Evolutionary conservation across 768 basidiomycete genomes (phyloP), one percentile per base, ranked within the genome.

Genomic region (Hebeloma cylindrosporum): DNA sequence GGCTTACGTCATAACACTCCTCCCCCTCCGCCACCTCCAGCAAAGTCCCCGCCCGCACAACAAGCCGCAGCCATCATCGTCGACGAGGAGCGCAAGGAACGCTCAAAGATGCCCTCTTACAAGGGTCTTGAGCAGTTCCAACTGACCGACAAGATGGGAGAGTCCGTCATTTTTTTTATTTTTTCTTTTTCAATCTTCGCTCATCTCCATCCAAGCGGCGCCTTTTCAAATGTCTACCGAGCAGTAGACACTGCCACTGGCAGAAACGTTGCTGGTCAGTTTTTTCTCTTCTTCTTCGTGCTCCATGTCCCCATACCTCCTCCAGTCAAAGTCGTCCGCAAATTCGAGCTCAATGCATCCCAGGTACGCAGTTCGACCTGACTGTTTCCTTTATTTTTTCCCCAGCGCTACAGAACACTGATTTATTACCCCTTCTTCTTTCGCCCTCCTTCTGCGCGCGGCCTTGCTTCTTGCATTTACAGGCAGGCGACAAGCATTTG

Each of bases 171-270:
- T 41, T 36, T 43, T 40, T 45, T 44, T 45, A 43, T 39, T 43
- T 46, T 47, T 43, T 47, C 40, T 63, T 57, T 29, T 30, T 42
- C 47, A 28, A 45, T 34, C 40, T 31, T 17, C 26, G 16, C 39
- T 64, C 25, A 26, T 47, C 35, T 39, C 21, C 38, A 22, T 20
- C 35, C 30, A 57, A 90, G 84, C 58, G 95, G 95, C 48, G 95
- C 95, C 31, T 99, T 99, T 64, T 97, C 94, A n/a, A 92, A 96
- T 61, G 95, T 99, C 7, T 99, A 95, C 77, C 90, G 89, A 62
- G 95, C 93, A 10, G 56, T 86, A 43, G 88, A 97, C 62, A 73
- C 80, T 36, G 70, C 74, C 27, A 85, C 83, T 8, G 83, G 83
- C 30, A 77, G 83, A 58, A 86, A 83, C 64, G 85, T 93, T 32